Conservation (phyloP, 2,329 filamentous ascomycete genomes). For the Alternaria triticina region DNA sequence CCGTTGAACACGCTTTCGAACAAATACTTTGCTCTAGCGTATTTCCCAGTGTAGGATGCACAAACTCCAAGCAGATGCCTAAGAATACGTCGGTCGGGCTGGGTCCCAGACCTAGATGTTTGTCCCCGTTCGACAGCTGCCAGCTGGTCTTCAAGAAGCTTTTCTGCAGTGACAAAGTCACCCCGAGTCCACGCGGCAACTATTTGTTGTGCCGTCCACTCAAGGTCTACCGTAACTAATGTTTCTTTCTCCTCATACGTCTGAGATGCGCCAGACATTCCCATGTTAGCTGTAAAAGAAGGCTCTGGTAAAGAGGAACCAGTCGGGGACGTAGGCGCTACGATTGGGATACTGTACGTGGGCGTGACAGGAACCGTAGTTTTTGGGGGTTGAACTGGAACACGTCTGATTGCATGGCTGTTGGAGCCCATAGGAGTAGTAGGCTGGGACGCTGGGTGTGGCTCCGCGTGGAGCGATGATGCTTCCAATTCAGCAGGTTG, state of each 20-base stretch:
- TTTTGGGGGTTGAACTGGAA: neutral
- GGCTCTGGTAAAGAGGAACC: neutral
- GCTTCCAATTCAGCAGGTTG: neutral
- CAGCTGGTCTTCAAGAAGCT: conserved; percentile 32
- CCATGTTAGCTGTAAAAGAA: neutral
- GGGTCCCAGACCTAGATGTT: conserved; percentile 21
- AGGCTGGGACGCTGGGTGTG: neutral
- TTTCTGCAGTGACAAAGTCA: conserved; percentile 27
- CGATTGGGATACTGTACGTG: neutral
- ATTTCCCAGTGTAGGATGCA: conserved; percentile 36
- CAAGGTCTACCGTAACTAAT: conserved; percentile 16
- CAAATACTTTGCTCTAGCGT: conserved; percentile 32
- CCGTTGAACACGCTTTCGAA: conserved; percentile 38
- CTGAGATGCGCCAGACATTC: neutral
- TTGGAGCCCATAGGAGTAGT: neutral
- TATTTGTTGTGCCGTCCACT: conserved; percentile 29
- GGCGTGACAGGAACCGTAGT: neutral
- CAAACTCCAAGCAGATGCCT: conserved; percentile 37
- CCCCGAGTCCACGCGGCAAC: conserved; percentile 26
- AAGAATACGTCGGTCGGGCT: conserved; percentile 36
- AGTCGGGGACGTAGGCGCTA: neutral
- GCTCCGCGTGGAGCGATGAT: conserved; percentile 2
- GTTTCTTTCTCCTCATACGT: conserved; percentile 13
- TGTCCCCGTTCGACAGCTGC: conserved; percentile 34
- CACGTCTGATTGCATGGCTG: neutral